Base-by-base conservation (phyloP, 2,329 filamentous ascomycete species). In the Scytalidium lignicola region DNA sequence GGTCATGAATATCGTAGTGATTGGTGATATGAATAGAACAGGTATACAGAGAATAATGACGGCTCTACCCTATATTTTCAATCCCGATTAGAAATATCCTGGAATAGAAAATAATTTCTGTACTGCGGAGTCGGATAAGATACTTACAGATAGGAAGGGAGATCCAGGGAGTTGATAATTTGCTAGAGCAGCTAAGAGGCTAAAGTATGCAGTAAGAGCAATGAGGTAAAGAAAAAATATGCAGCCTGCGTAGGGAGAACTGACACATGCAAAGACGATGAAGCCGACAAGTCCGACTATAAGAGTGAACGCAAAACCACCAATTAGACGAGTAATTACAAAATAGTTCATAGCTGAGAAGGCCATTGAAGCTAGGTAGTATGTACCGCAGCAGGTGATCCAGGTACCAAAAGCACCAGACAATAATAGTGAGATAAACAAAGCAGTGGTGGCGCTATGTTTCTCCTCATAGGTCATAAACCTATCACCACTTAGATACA, bases 331-430 rank as follows among this genome's bases (percentile, higher is more conserved):
- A 49, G 70, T 67, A 1, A 70, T 61, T 18, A 71, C 67, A 50
- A 71, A 71, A 51, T 67, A 66, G 28, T 70, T 66, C 67, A 72
- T 70, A 43, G 67, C 70, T 9, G 52, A 55, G 53, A 78, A 79
- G 2, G 76, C 75, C 74, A 77, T 76, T 0, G 73, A 75, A 39
- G 74, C 70, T 32, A 83, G 71, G 54, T 84, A 85, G 62, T 82
- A 85, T 26, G 77, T 79, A 2, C 80, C 81, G 22, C 78, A 78
- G 49, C 78, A 80, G 6, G 78, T 78, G 39, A 83, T 80, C 79
- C 79, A 83, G 6, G 79, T 81, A 20, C 79, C 80, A 43, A 83
- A 76, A 5, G 75, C 80, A 39, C 80, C 79, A 7, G 78, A 80
- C 20, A 83, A 66, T 12, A 84, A 64, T 7, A 83, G 67, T 2